These are phyloP conservation scores for Phaseolus lunatus DNA, from an alignment of 306 rosid species.

Conservation along the genomic window DNA sequence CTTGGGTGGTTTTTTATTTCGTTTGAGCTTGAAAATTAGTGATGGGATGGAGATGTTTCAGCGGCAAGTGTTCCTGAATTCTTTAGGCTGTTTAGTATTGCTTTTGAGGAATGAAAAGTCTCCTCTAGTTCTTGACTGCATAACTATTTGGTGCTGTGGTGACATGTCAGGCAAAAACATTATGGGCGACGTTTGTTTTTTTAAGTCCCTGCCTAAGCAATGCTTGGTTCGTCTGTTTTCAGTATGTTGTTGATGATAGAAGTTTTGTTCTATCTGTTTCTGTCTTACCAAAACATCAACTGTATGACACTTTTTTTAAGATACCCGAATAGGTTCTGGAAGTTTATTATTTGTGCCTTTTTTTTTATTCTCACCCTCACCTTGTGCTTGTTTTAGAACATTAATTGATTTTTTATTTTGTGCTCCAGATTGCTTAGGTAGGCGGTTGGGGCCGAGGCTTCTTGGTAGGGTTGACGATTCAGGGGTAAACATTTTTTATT, in stretches of 20 bases:
- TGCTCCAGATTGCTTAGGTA: slow-evolving; percentile 93
- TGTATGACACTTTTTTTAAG: neutral
- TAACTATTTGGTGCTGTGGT: neutral
- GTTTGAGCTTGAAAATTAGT: slow-evolving; percentile 35
- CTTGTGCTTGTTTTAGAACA: slow-evolving; percentile 25
- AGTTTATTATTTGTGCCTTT: slow-evolving; percentile 25
- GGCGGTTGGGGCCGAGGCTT: slow-evolving; percentile 98
- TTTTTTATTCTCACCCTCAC: slow-evolving; percentile 17
- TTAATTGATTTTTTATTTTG: slow-evolving; percentile 47
- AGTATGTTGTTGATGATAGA: slow-evolving; percentile 9
- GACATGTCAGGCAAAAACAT: slow-evolving; percentile 12
- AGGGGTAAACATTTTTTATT: slow-evolving; percentile 70
- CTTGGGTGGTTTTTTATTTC: slow-evolving; percentile 14
- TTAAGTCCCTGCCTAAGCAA: slow-evolving; percentile 15
- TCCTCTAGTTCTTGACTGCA: slow-evolving; percentile 8
- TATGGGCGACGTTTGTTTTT: neutral
- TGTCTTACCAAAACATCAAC: slow-evolving; percentile 10
- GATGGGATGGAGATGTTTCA: slow-evolving; percentile 31
- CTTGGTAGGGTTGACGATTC: slow-evolving; percentile 96
- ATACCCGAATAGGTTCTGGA: slow-evolving; percentile 35
- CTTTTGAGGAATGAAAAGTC: slow-evolving; percentile 21
- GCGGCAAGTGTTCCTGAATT: slow-evolving; percentile 2
- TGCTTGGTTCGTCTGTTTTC: slow-evolving; percentile 19
- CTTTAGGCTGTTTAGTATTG: slow-evolving; percentile 29
- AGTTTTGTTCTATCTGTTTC: slow-evolving; percentile 27